These are phyloP conservation scores for Suhomyces choctaworum DNA, from an alignment of 1,139 yeast genomes.

Conservation along the genomic window DNA sequence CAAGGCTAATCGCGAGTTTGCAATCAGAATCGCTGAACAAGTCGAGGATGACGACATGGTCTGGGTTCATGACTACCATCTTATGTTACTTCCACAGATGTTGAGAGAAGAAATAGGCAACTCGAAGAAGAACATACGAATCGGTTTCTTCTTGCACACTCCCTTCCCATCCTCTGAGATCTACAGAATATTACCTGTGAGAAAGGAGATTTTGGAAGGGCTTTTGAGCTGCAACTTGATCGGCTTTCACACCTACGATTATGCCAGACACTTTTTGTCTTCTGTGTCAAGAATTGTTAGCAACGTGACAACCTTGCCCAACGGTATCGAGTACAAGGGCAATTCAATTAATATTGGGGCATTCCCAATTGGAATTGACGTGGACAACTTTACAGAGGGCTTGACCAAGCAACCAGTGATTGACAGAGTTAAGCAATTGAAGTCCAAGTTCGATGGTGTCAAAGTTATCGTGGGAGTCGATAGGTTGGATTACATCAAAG, in stretches of 20 bases:
- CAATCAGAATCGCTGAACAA: conserved; percentile 67
- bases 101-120: conserved; percentile 62
- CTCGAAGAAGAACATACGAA: conserved; percentile 55
- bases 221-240: conserved; percentile 91
- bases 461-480: conserved; percentile 96
- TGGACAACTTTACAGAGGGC: conserved; percentile 84
- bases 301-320: conserved; percentile 81
- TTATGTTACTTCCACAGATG: conserved; percentile 94
- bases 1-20: conserved; percentile 86
- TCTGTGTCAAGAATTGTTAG: conserved; percentile 82
- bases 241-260: conserved; percentile 99
- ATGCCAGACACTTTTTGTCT: conserved; percentile 94
- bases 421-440: conserved; percentile 62
- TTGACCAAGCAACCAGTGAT: conserved; percentile 63
- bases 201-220: conserved; percentile 89
- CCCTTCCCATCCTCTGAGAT: conserved; percentile 98
- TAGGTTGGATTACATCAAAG: conserved; percentile 92
- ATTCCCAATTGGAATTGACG: conserved; percentile 97
- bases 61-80: conserved; percentile 98
- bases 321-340: conserved; percentile 80
- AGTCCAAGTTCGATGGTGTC: conserved; percentile 62
- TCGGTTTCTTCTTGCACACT: conserved; percentile 95
- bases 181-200: conserved; percentile 91
- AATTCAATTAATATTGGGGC: conserved; percentile 88
- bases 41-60: conserved; percentile 84